Conservation (phyloP, 2,329 filamentous ascomycete genomes). For the Shiraia sp. region DNA sequence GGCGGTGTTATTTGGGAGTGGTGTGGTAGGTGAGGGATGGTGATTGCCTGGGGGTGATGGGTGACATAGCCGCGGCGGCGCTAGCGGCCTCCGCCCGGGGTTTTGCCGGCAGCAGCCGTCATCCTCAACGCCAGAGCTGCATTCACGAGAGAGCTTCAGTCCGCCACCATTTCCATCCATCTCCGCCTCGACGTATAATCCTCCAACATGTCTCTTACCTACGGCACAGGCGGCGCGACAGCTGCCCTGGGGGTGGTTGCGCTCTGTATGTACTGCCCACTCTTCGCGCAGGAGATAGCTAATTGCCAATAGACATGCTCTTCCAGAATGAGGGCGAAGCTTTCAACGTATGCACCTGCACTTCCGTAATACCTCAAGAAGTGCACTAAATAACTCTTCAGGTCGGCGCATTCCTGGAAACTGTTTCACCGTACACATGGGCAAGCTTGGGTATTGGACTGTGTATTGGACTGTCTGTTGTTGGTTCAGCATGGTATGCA, state of each 20-base stretch:
- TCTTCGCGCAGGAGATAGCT: constrained; percentile 32
- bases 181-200: constrained; percentile 14
- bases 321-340: constrained; percentile 94
- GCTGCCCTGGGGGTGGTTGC: constrained; percentile 73
- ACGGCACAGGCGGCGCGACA: constrained; percentile 70
- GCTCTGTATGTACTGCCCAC: constrained; percentile 66
- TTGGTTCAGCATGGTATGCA: constrained; percentile 91
- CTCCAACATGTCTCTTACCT: constrained; percentile 69
- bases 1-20: constrained; percentile 4
- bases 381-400: constrained; percentile 41
- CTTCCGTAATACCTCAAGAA: background rate
- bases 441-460: constrained; percentile 86
- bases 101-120: constrained; percentile 18
- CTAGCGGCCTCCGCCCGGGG: constrained; percentile 8
- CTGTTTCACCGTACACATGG: constrained; percentile 92
- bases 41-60: constrained; percentile 15
- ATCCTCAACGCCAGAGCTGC: constrained; percentile 32
- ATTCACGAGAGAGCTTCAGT: constrained; percentile 32
- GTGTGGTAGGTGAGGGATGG: constrained; percentile 12
- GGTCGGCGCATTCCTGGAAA: constrained; percentile 93
- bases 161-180: constrained; percentile 31
- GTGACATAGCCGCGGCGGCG: constrained; percentile 15
- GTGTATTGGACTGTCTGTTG: constrained; percentile 94
- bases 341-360: constrained; percentile 73
- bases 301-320: constrained; percentile 78